Base-by-base conservation (phyloP, 73 alveolate genomes). In the Tetrahymena borealis region DNA sequence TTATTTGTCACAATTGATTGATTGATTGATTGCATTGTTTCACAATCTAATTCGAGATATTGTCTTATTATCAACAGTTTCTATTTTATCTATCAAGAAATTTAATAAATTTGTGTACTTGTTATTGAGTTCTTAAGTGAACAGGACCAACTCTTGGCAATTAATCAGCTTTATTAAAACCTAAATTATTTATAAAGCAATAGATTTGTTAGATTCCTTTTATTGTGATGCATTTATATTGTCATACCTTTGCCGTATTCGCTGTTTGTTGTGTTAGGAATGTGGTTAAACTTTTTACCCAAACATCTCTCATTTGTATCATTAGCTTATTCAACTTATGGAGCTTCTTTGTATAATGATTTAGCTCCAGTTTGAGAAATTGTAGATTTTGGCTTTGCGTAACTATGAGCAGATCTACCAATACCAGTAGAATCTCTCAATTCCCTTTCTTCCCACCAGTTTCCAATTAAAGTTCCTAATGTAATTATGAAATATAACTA, bases 391-490 rank as follows among this genome's bases (percentile, higher is more conserved):
- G 28, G 85, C 32, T 60, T 60, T 60, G 85, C 85, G 28, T 60
- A 60, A 60, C 28, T 60, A n/a, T 60, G 78, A 37, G 91, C 94
- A 42, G 94, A 42, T 92, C 97, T 94, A 32, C 99, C 99, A 78
- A 92, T 97, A 38, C 98, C 98, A 37, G 99, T 97, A 94, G 93
- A 94, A 43, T 96, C 98, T 92, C 98, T 95, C 38, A 97, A 94
- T 32, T 96, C 95, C 91, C 96, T 94, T 90, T 97, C 99, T 93
- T 97, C 99, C 90, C 96, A 96, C 99, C 99, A 97, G 90, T 97
- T 97, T 85, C 97, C 98, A 35, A 97, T 93, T 78, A 97, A 93
- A 20, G 99, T 97, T 24, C 98, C 98, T 24, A 60, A 60, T n/a
- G n/a, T n/a, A n/a, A n/a, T n/a, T n/a, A n/a, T n/a, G n/a, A n/a